Evolutionary conservation across 2,329 filamentous ascomycete genomes (phyloP).

Genomic region (Aspergillus quadricinctus): DNA sequence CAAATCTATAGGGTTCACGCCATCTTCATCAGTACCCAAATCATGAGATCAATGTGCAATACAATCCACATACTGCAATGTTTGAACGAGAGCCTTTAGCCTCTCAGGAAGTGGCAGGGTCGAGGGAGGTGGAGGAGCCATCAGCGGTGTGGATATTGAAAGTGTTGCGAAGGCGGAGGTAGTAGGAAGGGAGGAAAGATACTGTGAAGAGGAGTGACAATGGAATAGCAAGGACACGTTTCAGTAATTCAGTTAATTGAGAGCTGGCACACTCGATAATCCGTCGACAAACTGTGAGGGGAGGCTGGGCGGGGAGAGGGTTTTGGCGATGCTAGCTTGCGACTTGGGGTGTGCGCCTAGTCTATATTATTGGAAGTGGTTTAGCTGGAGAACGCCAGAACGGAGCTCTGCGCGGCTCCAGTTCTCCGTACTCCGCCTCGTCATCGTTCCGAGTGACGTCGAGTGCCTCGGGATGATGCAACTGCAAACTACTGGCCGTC

Average conservation of each 20-base stretch:
- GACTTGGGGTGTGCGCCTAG: background rate
- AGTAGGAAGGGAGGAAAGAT: constrained; percentile 1
- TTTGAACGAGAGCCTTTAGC: constrained; percentile 74
- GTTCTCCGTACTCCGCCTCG: background rate
- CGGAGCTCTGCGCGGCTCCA: background rate
- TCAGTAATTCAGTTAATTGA: constrained; percentile 6
- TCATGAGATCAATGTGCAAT: constrained; percentile 4
- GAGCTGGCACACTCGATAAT: constrained; percentile 4
- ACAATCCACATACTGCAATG: constrained; percentile 75
- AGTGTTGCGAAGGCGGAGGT: background rate
- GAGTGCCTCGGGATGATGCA: background rate
- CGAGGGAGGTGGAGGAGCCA: constrained; percentile 71
- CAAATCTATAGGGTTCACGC: constrained; percentile 44
- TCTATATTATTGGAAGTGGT: background rate
- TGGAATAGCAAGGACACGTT: background rate
- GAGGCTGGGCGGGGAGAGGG: constrained; percentile 18
- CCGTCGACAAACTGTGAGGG: constrained; percentile 6
- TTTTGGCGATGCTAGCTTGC: constrained; percentile 3
- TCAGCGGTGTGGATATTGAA: constrained; percentile 29
- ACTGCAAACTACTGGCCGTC: background rate
- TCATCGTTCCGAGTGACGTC: constrained; percentile 1
- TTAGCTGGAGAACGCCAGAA: constrained; percentile 2
- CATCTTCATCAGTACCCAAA: constrained; percentile 27
- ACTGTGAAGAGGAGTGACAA: background rate
- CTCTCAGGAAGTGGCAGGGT: constrained; percentile 68